Conservation (phyloP, 139 green algal genomes). For the Pleodorina starrii region DNA sequence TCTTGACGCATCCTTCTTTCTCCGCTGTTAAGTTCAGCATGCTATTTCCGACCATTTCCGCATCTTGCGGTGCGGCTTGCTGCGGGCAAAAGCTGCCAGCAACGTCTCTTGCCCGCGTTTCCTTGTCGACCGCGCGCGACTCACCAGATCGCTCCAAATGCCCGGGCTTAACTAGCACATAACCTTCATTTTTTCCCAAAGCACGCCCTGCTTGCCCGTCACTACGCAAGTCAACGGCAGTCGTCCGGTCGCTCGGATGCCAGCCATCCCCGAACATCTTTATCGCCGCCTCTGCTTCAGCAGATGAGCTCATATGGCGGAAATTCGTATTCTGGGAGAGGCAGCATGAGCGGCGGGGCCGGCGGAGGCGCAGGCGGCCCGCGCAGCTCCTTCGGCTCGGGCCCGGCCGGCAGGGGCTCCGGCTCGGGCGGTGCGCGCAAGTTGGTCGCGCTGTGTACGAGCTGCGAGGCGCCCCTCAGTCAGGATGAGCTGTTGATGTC, state of each 20-base stretch:
- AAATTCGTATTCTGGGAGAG: not conserved
- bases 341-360: no score
- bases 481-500: slow-evolving; percentile 30
- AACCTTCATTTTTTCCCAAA: not conserved
- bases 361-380: not conserved
- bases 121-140: no score
- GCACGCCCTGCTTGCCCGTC: not conserved
- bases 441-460: not conserved
- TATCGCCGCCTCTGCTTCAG: not conserved
- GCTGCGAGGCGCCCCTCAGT: slow-evolving; percentile 10
- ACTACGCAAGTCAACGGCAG: not conserved
- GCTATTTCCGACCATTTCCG: not conserved
- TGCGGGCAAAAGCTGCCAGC: no score
- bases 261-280: not conserved
- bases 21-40: not conserved
- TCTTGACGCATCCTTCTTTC: not conserved
- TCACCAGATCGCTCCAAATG: not conserved
- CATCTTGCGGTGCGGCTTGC: no score
- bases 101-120: not conserved
- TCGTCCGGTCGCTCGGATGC: not conserved
- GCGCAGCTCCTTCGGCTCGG: not conserved
- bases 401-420: not conserved
- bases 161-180: not conserved
- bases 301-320: slow-evolving; percentile 12
- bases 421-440: slow-evolving; percentile 12